Evolutionary conservation across 768 basidiomycete genomes (phyloP).

Genomic region (Suillus spraguei): DNA sequence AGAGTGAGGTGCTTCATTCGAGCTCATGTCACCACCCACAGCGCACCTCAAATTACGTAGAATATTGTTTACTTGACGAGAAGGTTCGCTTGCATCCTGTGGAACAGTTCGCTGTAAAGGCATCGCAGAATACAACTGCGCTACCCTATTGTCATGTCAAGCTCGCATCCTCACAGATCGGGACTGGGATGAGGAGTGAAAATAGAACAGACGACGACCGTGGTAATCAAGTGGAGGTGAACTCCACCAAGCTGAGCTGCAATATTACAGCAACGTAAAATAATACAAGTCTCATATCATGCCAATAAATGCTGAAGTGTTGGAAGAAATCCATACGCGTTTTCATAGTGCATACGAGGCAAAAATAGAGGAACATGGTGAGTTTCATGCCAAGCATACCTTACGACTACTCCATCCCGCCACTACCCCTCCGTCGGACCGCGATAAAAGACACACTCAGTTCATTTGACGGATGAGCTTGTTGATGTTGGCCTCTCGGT

Average conservation of each 20-base stretch:
- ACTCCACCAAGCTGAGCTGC: neutral
- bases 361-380: slow-evolving; percentile 19
- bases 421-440: slow-evolving; percentile 10
- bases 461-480: slow-evolving; percentile 96
- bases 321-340: slow-evolving; percentile 24
- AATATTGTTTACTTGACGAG: slow-evolving; percentile 32
- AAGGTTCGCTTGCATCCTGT: neutral
- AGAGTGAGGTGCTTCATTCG: slow-evolving; percentile 1
- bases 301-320: slow-evolving; percentile 1
- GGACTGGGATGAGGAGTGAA: neutral
- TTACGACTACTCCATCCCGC: slow-evolving; percentile 17
- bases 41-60: slow-evolving; percentile 31
- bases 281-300: slow-evolving; percentile 4
- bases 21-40: neutral
- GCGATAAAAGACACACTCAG: slow-evolving; percentile 37
- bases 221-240: neutral
- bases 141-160: neutral
- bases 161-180: neutral
- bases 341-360: slow-evolving; percentile 35
- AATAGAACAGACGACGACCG: neutral
- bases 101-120: neutral
- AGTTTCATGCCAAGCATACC: slow-evolving; percentile 37
- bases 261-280: neutral
- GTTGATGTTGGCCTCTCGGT: slow-evolving; percentile 97
- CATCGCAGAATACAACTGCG: neutral